Percentiles rank a stretch among this genome's conserved stretches.
Evolutionary conservation across 2,329 filamentous ascomycete genomes (phyloP).

Genomic region (Nothomitra cinnamomea): DNA sequence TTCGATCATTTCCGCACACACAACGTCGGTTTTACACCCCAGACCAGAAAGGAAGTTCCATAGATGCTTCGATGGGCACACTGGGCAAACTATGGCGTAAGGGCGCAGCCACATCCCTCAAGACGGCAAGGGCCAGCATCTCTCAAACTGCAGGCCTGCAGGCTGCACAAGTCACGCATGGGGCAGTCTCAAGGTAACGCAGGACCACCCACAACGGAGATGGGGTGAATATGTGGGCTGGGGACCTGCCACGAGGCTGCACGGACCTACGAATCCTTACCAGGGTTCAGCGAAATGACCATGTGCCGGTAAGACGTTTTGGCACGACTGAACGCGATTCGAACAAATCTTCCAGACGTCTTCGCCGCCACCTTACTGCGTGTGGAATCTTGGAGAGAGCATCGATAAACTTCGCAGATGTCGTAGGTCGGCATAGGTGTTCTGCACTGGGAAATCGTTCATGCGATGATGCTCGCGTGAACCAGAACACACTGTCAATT

Average conservation of each 20-base stretch:
- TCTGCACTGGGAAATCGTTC: too few relatives aligned
- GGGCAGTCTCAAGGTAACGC: neutral
- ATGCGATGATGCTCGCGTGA: too few relatives aligned
- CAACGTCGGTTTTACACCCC: neutral
- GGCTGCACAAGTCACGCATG: neutral
- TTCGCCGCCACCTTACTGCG: constrained; percentile 13
- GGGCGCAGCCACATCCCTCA: neutral
- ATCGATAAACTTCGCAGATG: constrained; percentile 2
- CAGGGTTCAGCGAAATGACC: neutral
- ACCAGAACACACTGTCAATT: too few relatives aligned
- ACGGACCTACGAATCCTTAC: neutral
- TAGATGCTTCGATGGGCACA: neutral
- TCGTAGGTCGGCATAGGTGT: too few relatives aligned
- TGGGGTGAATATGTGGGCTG: neutral
- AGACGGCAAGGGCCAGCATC: neutral
- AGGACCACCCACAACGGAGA: neutral
- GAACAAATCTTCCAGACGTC: constrained; percentile 8
- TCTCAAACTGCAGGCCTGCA: neutral
- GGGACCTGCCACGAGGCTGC: neutral
- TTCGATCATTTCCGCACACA: neutral
- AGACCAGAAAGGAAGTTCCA: neutral
- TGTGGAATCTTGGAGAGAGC: constrained; percentile 10
- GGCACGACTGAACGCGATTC: neutral
- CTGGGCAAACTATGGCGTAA: neutral
- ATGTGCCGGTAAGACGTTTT: neutral